phyloP scores from a whole-genome alignment of 331 rosid species.

The Saraca asoca region DNA sequence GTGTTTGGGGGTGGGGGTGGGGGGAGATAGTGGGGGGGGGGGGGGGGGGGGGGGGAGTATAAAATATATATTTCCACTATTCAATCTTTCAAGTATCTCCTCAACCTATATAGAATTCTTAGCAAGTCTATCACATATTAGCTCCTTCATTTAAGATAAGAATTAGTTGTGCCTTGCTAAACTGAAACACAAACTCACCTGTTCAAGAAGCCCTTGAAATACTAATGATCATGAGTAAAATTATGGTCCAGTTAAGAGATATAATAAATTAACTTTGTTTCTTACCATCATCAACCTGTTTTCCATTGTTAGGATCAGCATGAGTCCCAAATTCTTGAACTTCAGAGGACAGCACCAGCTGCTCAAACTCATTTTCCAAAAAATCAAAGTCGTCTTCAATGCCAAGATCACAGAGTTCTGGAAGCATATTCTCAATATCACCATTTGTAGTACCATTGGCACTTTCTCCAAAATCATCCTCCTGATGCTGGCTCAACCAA shows the following conservation, averaged over 20 bases:
- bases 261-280: neutral
- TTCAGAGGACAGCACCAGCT: slow-evolving; percentile 30
- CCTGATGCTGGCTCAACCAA: slow-evolving; percentile 72
- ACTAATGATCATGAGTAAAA: neutral
- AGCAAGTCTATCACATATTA: neutral
- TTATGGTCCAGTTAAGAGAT: neutral
- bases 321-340: slow-evolving; percentile 25
- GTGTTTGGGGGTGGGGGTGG: too few relatives aligned
- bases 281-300: slow-evolving; percentile 31
- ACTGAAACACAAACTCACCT: slow-evolving; percentile 9
- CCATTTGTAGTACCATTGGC: slow-evolving; percentile 27
- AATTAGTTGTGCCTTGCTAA: neutral
- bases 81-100: slow-evolving; percentile 5
- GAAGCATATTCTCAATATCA: slow-evolving; percentile 31
- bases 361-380: slow-evolving; percentile 50
- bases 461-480: slow-evolving; percentile 55
- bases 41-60: too few relatives aligned
- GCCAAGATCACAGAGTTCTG: slow-evolving; percentile 37
- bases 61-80: neutral
- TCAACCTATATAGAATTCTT: neutral
- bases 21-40: too few relatives aligned
- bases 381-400: slow-evolving; percentile 39
- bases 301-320: slow-evolving; percentile 26
- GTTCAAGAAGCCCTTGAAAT: slow-evolving; percentile 1
- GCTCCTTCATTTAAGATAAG: neutral